Evolutionary conservation across 352 stramenopile genomes (phyloP), one percentile per base, ranked within the genome.

Genomic region (Thalassiosira ordinaria): DNA sequence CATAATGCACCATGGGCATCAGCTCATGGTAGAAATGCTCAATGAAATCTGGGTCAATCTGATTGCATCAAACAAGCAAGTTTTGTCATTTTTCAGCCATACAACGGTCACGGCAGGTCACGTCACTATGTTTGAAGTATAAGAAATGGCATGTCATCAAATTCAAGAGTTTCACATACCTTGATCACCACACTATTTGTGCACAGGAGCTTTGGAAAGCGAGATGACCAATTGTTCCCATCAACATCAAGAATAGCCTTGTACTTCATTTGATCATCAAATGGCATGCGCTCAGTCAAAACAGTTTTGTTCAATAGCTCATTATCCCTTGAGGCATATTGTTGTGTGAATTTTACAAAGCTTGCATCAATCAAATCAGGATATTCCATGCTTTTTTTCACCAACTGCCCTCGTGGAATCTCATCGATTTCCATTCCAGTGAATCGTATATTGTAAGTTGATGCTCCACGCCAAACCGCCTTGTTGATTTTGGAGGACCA

Each of bases 231-330:
- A 41, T 37, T 41, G 53, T 85, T 81, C 3, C 77, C 77, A 57
- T 85, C 77, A 35, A 81, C 69, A 55, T 85, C 77, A 52, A 85
- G 60, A 44, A 85, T 61, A 24, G 70, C 77, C 18, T 66, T 67
- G 51, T 78, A 85, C 1, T 61, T 68, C 49, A 62, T 64, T 35
- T 66, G 63, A 29, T 77, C 57, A 1, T 74, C 61, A 18, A 69
- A 69, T 49, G 26, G 41, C 22, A 60, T 64, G 16, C 16, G 26
- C 13, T 51, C 33, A 16, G 27, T 41, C 18, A 62, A 8, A 22
- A 77, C 59, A 4, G 31, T 63, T 24, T 49, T n/a, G 16, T 55
- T 63, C 16, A 29, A 3, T 0, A 55, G 29, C n/a, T 68, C 35
- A 13, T 63, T 51, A 26, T 33, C 49, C 13, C 26, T n/a, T 26